Evolutionary conservation across 2,329 filamentous ascomycete species (phyloP).

Genomic region (Fusarium brachygibbosum): DNA sequence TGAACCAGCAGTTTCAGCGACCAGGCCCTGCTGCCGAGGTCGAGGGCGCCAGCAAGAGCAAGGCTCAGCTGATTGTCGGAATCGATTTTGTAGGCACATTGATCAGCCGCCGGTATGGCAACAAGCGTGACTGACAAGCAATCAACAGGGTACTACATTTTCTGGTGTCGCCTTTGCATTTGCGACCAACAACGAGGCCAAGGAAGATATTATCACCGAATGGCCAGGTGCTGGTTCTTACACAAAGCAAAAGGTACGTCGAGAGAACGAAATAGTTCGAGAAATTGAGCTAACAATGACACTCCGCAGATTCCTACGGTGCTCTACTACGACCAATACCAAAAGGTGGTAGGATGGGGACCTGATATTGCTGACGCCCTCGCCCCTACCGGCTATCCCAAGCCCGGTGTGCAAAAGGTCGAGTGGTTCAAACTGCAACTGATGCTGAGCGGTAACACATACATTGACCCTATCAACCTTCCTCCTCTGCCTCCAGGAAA

Average conservation of each 20-base stretch:
- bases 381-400: constrained; percentile 96
- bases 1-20: constrained; percentile 60
- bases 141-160: constrained; percentile 87
- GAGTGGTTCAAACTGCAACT: constrained; percentile 99
- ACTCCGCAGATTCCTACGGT: constrained; percentile 88
- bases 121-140: constrained; percentile 30
- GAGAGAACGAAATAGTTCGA: background rate
- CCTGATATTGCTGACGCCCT: constrained; percentile 97
- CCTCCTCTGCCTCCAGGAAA: constrained; percentile 97
- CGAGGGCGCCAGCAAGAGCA: constrained; percentile 88
- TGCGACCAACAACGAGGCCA: constrained; percentile 95
- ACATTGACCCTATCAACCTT: constrained; percentile 98
- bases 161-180: constrained; percentile 98
- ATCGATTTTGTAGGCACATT: constrained; percentile 88
- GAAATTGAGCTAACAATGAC: constrained; percentile 26
- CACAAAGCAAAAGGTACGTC: constrained; percentile 93
- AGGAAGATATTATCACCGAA: constrained; percentile 98
- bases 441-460: constrained; percentile 98
- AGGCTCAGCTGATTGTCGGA: constrained; percentile 97
- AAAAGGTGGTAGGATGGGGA: constrained; percentile 99
- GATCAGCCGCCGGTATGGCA: background rate
- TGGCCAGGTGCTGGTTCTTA: constrained; percentile 98
- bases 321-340: constrained; percentile 99
- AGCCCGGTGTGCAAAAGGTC: constrained; percentile 97
- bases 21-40: constrained; percentile 76